phyloP scores from a whole-genome alignment of 2,329 filamentous ascomycete species.

The Domatiomyces globalis region DNA sequence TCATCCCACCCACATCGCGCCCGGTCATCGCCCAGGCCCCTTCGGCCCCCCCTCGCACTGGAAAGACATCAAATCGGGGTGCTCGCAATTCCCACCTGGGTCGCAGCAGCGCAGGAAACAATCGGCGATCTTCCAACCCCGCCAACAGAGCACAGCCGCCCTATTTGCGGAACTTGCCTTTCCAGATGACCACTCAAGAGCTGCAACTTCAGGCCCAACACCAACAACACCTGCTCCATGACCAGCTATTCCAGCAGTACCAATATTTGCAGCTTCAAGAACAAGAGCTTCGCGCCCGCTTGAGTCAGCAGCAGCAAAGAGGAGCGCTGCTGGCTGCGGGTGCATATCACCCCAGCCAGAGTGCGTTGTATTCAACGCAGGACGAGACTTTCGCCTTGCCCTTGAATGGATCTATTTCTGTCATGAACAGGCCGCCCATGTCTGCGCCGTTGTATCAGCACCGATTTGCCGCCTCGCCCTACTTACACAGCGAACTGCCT shows the following conservation, averaged over 20 bases:
- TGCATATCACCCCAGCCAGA: slow-evolving; percentile 20
- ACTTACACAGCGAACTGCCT: slow-evolving; percentile 9
- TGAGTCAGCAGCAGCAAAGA: slow-evolving; percentile 28
- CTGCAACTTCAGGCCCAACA: slow-evolving; percentile 29
- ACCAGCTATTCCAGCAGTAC: slow-evolving; percentile 36
- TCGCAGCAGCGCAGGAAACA: slow-evolving; percentile 31
- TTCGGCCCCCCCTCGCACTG: slow-evolving; percentile 30
- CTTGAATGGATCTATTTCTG: slow-evolving; percentile 8
- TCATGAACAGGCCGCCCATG: slow-evolving; percentile 14
- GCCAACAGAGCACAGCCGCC: slow-evolving; percentile 28
- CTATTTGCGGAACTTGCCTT: slow-evolving; percentile 26
- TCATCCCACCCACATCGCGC: slow-evolving; percentile 38
- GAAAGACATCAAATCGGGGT: slow-evolving; percentile 36
- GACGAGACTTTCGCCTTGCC: slow-evolving; percentile 11
- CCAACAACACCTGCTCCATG: slow-evolving; percentile 34
- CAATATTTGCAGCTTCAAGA: slow-evolving; percentile 37
- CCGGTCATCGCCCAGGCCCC: slow-evolving; percentile 35
- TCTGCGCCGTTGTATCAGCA: slow-evolving; percentile 19
- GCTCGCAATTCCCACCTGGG: slow-evolving; percentile 36
- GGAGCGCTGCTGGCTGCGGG: slow-evolving; percentile 7
- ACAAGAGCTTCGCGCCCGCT: slow-evolving; percentile 34
- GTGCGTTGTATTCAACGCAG: slow-evolving; percentile 24
- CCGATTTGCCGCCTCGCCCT: slow-evolving; percentile 15
- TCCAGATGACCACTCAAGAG: slow-evolving; percentile 25
- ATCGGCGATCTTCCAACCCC: slow-evolving; percentile 44